Conservation (phyloP, 1,139 yeast species). For the Blastobotrys indianensis region DNA sequence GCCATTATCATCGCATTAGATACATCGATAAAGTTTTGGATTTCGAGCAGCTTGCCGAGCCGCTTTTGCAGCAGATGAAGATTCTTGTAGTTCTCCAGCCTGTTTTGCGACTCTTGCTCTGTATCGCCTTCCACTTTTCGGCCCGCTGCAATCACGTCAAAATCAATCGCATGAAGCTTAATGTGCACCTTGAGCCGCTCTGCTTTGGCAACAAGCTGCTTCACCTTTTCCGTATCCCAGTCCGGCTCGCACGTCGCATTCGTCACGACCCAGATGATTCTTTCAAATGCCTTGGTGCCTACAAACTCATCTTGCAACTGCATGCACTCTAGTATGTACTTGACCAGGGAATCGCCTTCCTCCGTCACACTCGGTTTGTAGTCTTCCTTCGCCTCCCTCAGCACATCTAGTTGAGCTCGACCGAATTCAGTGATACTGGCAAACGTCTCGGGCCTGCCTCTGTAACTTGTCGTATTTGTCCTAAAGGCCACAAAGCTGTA, state of each 20-base stretch:
- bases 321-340: slow-evolving; percentile 31
- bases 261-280: not conserved
- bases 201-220: slow-evolving; percentile 16
- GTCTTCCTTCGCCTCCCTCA: slow-evolving; percentile 23
- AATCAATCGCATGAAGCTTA: slow-evolving; percentile 13
- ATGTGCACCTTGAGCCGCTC: slow-evolving; percentile 18
- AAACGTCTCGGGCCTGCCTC: slow-evolving; percentile 11
- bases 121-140: slow-evolving; percentile 12
- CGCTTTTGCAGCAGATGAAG: not conserved
- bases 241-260: not conserved
- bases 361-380: slow-evolving; percentile 27
- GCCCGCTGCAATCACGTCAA: slow-evolving; percentile 1
- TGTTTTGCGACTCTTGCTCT: slow-evolving; percentile 18
- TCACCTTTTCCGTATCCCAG: slow-evolving; percentile 11
- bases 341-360: slow-evolving; percentile 29
- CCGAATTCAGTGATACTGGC: slow-evolving; percentile 6
- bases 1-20: not conserved
- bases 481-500: slow-evolving; percentile 45
- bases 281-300: slow-evolving; percentile 39
- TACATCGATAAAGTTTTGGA: not conserved
- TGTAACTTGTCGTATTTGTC: slow-evolving; percentile 24
- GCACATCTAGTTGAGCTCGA: slow-evolving; percentile 21
- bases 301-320: slow-evolving; percentile 35
- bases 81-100: not conserved
- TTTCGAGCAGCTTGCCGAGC: not conserved